Evolutionary conservation across 208 protist genomes (phyloP).

Genomic region (Blechomonas ayalai): DNA sequence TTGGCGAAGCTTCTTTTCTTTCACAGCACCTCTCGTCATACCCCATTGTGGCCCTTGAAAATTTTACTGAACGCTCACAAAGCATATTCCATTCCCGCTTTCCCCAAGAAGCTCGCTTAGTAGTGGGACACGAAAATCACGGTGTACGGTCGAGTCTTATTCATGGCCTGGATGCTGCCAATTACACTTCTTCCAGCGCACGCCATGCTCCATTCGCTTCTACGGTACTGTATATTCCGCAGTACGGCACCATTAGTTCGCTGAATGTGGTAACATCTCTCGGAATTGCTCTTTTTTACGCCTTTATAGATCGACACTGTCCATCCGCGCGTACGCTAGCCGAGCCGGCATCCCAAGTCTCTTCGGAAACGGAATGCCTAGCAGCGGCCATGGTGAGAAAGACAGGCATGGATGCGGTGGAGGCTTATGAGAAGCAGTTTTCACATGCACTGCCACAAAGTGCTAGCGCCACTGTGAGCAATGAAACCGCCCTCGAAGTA

Average conservation of each 20-base stretch:
- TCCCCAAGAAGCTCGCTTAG: constrained; percentile 24
- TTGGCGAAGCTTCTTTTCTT: constrained; percentile 7
- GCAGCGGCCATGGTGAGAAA: background rate
- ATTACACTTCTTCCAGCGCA: background rate
- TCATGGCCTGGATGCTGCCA: background rate
- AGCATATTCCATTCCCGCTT: constrained; percentile 54
- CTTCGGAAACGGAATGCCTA: background rate
- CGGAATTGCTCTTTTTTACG: constrained; percentile 83
- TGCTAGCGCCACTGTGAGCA: no score
- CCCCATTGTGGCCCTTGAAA: constrained; percentile 74
- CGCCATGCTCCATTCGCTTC: constrained; percentile 3
- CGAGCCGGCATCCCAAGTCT: no score
- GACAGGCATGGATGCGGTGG: constrained; percentile 2
- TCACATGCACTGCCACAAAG: constrained; percentile 5
- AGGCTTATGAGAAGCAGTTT: constrained; percentile 16
- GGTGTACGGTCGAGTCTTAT: constrained; percentile 59
- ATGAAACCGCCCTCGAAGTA: no score
- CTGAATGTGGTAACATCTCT: constrained; percentile 84
- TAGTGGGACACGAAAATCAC: constrained; percentile 82
- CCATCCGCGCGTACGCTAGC: constrained; percentile 29
- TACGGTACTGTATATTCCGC: constrained; percentile 73
- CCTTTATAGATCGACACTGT: constrained; percentile 42
- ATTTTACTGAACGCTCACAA: constrained; percentile 58
- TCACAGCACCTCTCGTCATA: background rate
- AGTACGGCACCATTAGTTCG: constrained; percentile 88